Evolutionary conservation across 352 stramenopile species (phyloP), one percentile per base, ranked within the genome.

Genomic region (Globisporangium irregulare): DNA sequence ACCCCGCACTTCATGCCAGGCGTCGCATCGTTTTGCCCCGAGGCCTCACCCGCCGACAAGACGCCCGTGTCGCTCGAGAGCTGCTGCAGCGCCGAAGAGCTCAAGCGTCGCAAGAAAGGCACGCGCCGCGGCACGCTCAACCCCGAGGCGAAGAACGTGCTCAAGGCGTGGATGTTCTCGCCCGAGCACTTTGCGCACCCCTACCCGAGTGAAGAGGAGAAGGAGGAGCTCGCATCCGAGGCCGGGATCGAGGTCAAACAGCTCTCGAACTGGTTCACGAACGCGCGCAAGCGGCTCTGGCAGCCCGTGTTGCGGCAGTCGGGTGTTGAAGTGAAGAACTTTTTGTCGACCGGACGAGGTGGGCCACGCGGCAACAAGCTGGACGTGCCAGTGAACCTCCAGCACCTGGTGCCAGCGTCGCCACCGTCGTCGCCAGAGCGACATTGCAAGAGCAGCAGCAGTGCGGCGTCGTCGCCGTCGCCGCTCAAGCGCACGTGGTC

Each of bases 131-230:
- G 88, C 38, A 95, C 86, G 20, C 76, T 95, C 29, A 90, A 94
- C 66, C 80, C 86, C 1, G 86, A 93, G 36, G 88, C 88, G 36
- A 95, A 95, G 78, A 93, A 84, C 68, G 84, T 95, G 59, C 71
- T 95, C 12, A 95, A 95, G 68, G 88, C 88, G 14, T 95, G 88
- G 88, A 95, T 95, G 88, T 95, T 95, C 66, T 93, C 86, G 54
- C 86, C 88, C 15, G 88, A 93, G 60, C 86, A 95, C 73, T 94
- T 95, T 76, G 85, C 85, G 10, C 88, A 95, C 62, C 88, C 88
- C 46, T 95, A 95, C 66, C 88, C 88, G 48, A 95, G 85, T 64
- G 88, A 95, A 69, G 88, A 95, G 61, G 88, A 94, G 69, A 95
- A 95, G 72, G 88, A 95, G 65, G 84, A 93, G 67, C 67, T 95